Percentiles rank a stretch among this genome's conserved stretches.
These are phyloP conservation scores for Cyclotella cryptica DNA, from an alignment of 108 stramenopile genomes.

Conservation along the genomic window DNA sequence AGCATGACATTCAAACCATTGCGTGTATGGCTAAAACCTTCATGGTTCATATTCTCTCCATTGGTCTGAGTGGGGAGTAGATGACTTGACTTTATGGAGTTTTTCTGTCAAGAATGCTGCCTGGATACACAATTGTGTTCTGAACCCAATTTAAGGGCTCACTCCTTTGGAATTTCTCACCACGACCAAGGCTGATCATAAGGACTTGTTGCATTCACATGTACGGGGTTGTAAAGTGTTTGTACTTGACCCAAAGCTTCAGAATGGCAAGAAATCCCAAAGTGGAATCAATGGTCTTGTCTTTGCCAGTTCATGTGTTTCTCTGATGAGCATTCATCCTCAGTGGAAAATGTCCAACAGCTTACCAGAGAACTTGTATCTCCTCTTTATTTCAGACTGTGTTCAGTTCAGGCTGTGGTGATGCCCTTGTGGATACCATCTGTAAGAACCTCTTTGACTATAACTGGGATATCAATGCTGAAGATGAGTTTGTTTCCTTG, in stretches of 20 bases:
- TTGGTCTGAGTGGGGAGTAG: slow-evolving; percentile 30
- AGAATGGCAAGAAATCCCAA: slow-evolving; percentile 55
- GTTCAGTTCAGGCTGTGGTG: background rate
- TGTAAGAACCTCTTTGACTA: background rate
- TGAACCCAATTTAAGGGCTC: background rate
- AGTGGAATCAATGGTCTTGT: slow-evolving; percentile 45
- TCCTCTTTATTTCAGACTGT: slow-evolving; percentile 54
- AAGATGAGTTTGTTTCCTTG: background rate
- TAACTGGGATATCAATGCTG: background rate
- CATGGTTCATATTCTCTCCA: slow-evolving; percentile 50
- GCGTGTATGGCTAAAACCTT: slow-evolving; percentile 33
- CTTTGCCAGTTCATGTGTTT: slow-evolving; percentile 43
- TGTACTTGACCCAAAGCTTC: slow-evolving; percentile 46
- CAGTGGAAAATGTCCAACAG: slow-evolving; percentile 39
- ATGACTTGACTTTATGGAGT: slow-evolving; percentile 43
- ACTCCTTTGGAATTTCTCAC: slow-evolving; percentile 33
- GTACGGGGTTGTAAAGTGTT: slow-evolving; percentile 49
- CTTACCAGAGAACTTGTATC: slow-evolving; percentile 40
- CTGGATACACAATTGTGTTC: slow-evolving; percentile 44
- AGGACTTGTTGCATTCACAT: slow-evolving; percentile 19
- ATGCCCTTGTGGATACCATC: background rate
- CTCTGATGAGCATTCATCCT: slow-evolving; percentile 31
- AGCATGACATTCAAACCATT: background rate
- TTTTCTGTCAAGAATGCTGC: slow-evolving; percentile 55
- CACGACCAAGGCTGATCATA: slow-evolving; percentile 1